Conservation (phyloP, 1,284 basidiomycete genomes). For the Cystobasidium sp. region DNA sequence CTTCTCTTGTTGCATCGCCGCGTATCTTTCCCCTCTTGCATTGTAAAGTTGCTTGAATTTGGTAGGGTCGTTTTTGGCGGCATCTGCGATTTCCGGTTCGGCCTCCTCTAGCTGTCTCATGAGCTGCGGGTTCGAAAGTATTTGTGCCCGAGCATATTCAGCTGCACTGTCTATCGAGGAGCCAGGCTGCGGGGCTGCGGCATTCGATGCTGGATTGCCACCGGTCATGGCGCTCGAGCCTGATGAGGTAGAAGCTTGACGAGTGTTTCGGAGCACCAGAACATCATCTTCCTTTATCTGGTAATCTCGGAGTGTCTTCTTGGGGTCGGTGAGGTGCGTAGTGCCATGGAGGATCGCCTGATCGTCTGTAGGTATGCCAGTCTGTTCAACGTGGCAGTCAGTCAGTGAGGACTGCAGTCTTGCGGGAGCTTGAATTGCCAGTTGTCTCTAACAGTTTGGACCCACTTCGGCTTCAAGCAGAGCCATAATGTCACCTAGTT, state of each 20-base stretch:
- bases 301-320: slow-evolving; percentile 68
- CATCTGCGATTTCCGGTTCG: slow-evolving; percentile 77
- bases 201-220: slow-evolving; percentile 7
- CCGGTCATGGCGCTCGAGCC: slow-evolving; percentile 7
- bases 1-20: slow-evolving; percentile 45
- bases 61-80: slow-evolving; percentile 69
- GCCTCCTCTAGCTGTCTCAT: slow-evolving; percentile 76
- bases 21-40: slow-evolving; percentile 28
- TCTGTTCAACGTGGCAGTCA: slow-evolving; percentile 60
- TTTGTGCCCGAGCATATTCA: slow-evolving; percentile 85
- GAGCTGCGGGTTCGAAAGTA: slow-evolving; percentile 78
- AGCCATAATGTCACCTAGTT: slow-evolving; percentile 84
- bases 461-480: slow-evolving; percentile 86
- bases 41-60: slow-evolving; percentile 70
- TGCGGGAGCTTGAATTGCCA: not conserved
- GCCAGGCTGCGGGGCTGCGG: slow-evolving; percentile 15
- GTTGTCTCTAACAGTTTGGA: not conserved
- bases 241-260: slow-evolving; percentile 16
- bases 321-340: slow-evolving; percentile 67
- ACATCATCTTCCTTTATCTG: slow-evolving; percentile 70
- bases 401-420: not conserved
- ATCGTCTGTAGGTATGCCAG: slow-evolving; percentile 69
- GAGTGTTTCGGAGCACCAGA: slow-evolving; percentile 61
- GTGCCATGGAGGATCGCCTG: slow-evolving; percentile 72
- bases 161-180: slow-evolving; percentile 61